Percentiles rank a stretch among this genome's conserved stretches.
Conservation (phyloP, 345 rosid genomes). For the Aethionema arabicum region DNA sequence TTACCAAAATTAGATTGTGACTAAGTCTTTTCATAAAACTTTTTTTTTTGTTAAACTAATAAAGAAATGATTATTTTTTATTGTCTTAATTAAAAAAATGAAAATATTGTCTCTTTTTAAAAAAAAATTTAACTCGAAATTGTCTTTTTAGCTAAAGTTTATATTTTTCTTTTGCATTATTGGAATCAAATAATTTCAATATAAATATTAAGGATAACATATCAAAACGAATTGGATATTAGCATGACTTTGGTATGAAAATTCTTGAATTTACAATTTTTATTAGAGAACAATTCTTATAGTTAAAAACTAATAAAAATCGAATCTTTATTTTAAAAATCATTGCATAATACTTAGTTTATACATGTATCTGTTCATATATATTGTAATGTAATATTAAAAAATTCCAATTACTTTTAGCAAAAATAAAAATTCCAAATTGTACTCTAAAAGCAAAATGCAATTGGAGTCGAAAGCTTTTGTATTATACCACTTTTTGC, state of each 20-base stretch:
- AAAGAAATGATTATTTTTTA: background rate
- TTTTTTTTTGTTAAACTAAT: background rate
- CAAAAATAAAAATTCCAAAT: too few relatives aligned
- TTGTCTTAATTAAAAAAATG: background rate
- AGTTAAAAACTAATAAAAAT: too few relatives aligned
- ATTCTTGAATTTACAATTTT: too few relatives aligned
- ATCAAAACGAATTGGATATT: too few relatives aligned
- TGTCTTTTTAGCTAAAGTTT: background rate
- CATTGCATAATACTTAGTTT: too few relatives aligned
- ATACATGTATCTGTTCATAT: too few relatives aligned
- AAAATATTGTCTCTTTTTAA: background rate
- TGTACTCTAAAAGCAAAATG: slow-evolving; percentile 14
- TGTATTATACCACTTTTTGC: slow-evolving; percentile 24
- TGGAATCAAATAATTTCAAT: background rate
- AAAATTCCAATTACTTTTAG: too few relatives aligned
- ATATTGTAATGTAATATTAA: background rate
- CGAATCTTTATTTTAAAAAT: too few relatives aligned
- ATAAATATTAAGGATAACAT: too few relatives aligned
- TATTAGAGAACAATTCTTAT: too few relatives aligned
- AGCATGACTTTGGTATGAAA: too few relatives aligned
- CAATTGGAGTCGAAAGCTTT: slow-evolving; percentile 9
- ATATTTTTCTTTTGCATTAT: background rate
- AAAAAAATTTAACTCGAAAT: too few relatives aligned
- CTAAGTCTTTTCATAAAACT: slow-evolving; percentile 17
- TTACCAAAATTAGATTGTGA: slow-evolving; percentile 33